phyloP scores from a whole-genome alignment of 2,329 filamentous ascomycete genomes.

The Purpureocillium takamizusanense region DNA sequence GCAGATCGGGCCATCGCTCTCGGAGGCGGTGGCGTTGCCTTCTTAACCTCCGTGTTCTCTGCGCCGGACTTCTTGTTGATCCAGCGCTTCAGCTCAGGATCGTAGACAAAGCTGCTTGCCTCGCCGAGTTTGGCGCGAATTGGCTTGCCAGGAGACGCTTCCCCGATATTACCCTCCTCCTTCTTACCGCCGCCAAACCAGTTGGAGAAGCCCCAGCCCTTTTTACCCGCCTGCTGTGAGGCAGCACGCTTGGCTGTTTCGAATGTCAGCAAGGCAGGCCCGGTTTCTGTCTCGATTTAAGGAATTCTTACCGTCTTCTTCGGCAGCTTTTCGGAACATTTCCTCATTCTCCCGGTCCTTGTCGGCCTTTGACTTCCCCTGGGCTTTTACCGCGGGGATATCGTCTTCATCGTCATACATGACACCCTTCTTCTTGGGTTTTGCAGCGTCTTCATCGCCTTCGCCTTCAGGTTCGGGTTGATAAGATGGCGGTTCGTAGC shows the following conservation, averaged over 20 bases:
- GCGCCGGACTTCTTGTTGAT: conserved; percentile 85
- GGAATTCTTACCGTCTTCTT: conserved; percentile 52
- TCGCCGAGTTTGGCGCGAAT: conserved; percentile 92
- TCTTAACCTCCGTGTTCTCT: conserved; percentile 48
- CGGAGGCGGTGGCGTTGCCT: conserved; percentile 73
- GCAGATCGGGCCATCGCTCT: conserved; percentile 46
- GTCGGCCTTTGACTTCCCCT: conserved; percentile 55
- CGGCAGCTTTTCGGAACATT: conserved; percentile 76
- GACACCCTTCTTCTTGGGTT: conserved; percentile 65
- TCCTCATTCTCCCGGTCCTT: conserved; percentile 76
- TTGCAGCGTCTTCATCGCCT: conserved; percentile 39
- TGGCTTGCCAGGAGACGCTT: conserved; percentile 48
- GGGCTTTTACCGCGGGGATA: conserved; percentile 38
- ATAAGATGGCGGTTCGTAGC: conserved; percentile 49
- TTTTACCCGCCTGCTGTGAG: conserved; percentile 39
- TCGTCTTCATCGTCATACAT: conserved; percentile 79
- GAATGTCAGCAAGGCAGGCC: conserved; percentile 11
- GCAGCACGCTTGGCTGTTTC: conserved; percentile 50
- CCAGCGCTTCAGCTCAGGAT: conserved; percentile 95
- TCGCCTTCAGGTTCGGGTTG: conserved; percentile 36
- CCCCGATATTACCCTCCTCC: conserved; percentile 24
- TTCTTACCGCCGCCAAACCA: conserved; percentile 76
- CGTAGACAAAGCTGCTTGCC: conserved; percentile 85
- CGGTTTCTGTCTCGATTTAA: background rate
- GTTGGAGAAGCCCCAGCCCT: conserved; percentile 72